Evolutionary conservation across 345 rosid species (phyloP).

Genomic region (Aurinia saxatilis): DNA sequence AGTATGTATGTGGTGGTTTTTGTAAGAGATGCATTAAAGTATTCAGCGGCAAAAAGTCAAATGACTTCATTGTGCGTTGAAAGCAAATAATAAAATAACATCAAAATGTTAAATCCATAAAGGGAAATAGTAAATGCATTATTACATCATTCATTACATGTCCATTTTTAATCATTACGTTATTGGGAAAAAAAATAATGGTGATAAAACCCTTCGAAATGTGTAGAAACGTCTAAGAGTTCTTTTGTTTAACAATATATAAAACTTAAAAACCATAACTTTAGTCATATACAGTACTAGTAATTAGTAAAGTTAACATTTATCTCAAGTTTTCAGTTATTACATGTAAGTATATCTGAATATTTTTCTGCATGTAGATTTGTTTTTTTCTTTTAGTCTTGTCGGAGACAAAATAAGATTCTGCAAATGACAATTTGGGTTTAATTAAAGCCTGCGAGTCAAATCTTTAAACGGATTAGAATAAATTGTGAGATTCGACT

Average conservation of each 20-base stretch:
- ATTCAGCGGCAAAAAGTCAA: constrained; percentile 21
- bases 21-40: constrained; percentile 16
- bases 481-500: constrained; percentile 2
- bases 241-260: too few species aligned
- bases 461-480: not conserved
- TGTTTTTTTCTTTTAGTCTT: too few species aligned
- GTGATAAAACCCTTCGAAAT: not conserved
- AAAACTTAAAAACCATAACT: too few species aligned
- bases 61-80: constrained; percentile 9
- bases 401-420: not conserved
- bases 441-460: not conserved
- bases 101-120: not conserved
- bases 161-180: not conserved
- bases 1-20: constrained; percentile 18
- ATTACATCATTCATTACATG: too few species aligned
- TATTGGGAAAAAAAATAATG: not conserved
- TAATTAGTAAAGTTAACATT: too few species aligned
- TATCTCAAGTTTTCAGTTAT: not conserved
- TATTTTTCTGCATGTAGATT: too few species aligned
- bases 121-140: not conserved
- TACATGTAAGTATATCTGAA: too few species aligned
- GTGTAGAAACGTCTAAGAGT: too few species aligned
- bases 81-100: not conserved
- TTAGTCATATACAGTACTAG: too few species aligned
- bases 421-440: not conserved